These are phyloP conservation scores for Lipomyces sp. DNA, from an alignment of 805 yeast genomes.

Conservation along the genomic window DNA sequence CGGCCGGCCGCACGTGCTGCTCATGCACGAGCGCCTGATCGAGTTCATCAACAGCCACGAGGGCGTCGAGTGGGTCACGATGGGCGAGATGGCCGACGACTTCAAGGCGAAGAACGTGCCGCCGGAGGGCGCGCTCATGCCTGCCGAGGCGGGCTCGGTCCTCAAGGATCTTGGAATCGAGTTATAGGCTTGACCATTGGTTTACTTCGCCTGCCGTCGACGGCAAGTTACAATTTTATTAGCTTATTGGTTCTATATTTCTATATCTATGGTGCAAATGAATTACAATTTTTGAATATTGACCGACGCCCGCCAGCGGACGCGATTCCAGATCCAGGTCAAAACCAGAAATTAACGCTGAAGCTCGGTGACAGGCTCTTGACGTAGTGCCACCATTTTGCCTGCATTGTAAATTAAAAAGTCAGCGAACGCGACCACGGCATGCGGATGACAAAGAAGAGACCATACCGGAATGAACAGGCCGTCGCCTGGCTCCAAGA, in stretches of 20 bases:
- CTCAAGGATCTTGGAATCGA: conserved; percentile 11
- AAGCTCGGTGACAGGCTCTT: conserved; percentile 27
- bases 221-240: no score
- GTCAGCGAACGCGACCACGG: background rate
- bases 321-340: background rate
- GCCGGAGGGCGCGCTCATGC: conserved; percentile 38
- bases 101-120: conserved; percentile 34
- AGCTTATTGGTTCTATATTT: no score
- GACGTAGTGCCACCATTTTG: conserved; percentile 36
- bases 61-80: conserved; percentile 44
- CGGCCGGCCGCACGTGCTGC: conserved; percentile 40
- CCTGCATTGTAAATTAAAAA: no score
- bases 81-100: conserved; percentile 40
- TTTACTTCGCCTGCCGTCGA: no score
- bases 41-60: conserved; percentile 41
- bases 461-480: conserved; percentile 30
- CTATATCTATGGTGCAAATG: no score
- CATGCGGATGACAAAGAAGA: background rate
- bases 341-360: conserved; percentile 34
- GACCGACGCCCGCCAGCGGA: background rate
- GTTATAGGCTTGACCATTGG: background rate
- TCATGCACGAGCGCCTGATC: conserved; percentile 42
- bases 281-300: background rate
- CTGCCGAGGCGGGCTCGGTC: conserved; percentile 29
- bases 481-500: conserved; percentile 33